These are phyloP conservation scores for Paracorniculantispora psalliotae DNA, from an alignment of 2,329 filamentous ascomycete genomes.

Conservation along the genomic window DNA sequence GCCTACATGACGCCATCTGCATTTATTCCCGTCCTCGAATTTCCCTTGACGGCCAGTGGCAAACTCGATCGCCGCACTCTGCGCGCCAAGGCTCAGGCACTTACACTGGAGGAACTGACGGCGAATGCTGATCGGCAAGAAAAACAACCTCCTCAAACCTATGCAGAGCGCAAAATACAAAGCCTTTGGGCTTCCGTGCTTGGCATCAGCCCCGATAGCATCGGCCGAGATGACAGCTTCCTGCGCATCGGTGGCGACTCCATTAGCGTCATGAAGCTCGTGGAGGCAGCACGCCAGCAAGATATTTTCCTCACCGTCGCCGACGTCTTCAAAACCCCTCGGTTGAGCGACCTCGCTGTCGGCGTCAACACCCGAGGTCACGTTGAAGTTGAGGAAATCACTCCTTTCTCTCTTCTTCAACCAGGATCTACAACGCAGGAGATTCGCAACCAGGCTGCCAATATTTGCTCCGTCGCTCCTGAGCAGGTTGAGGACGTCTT, in stretches of 20 bases:
- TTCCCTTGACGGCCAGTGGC: conserved; percentile 5
- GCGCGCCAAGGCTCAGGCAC: conserved; percentile 7
- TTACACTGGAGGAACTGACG: conserved; percentile 6
- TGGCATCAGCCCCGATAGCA: conserved; percentile 26
- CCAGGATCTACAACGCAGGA: not conserved
- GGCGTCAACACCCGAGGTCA: not conserved
- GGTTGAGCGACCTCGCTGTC: conserved; percentile 23
- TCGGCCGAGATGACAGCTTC: conserved; percentile 31
- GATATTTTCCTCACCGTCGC: conserved; percentile 27
- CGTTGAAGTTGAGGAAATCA: not conserved
- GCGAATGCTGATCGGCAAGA: conserved; percentile 10
- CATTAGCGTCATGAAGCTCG: conserved; percentile 38
- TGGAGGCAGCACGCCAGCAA: conserved; percentile 32
- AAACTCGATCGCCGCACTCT: conserved; percentile 14
- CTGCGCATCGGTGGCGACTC: conserved; percentile 40
- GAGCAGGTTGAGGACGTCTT: not conserved
- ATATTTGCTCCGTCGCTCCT: not conserved
- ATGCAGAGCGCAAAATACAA: conserved; percentile 17
- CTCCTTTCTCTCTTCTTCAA: conserved; percentile 3
- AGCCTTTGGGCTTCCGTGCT: conserved; percentile 38
- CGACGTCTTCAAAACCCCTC: conserved; percentile 28
- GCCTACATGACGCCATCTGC: conserved; percentile 18
- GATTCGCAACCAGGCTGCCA: not conserved
- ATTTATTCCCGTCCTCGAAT: conserved; percentile 11
- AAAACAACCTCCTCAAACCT: not conserved